Percentiles rank a stretch among this genome's conserved stretches.
Evolutionary conservation across 345 rosid genomes (phyloP).

Genomic region (Eucalyptus erythrocorys): DNA sequence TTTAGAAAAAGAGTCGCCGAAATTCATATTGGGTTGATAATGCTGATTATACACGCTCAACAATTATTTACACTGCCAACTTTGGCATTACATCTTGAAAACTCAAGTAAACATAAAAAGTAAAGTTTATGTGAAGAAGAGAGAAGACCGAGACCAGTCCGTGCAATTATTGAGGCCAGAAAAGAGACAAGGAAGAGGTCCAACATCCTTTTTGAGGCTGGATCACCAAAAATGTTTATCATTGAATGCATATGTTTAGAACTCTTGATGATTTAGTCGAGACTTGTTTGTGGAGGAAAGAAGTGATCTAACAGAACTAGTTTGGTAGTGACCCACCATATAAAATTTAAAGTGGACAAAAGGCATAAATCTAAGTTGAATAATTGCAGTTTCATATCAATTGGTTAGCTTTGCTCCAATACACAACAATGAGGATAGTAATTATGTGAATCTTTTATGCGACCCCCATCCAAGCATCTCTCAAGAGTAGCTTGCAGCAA

Average conservation of each 20-base stretch:
- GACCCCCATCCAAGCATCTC: background rate
- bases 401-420: background rate
- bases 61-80: background rate
- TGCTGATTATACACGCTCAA: background rate
- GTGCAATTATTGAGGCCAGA: background rate
- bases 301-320: background rate
- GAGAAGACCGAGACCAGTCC: background rate
- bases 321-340: background rate
- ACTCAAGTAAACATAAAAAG: background rate
- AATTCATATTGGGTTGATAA: background rate
- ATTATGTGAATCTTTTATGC: background rate
- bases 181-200: background rate
- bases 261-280: background rate
- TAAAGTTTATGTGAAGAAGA: background rate
- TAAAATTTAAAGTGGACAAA: background rate
- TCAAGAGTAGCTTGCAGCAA: background rate
- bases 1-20: background rate
- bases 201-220: conserved; percentile 29
- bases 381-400: background rate
- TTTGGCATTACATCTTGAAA: background rate
- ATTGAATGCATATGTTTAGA: background rate
- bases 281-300: background rate
- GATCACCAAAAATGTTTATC: conserved; percentile 16
- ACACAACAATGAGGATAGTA: background rate
- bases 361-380: background rate